Conservation (phyloP, 257 asterid species). For the Gentiana macrophylla region DNA sequence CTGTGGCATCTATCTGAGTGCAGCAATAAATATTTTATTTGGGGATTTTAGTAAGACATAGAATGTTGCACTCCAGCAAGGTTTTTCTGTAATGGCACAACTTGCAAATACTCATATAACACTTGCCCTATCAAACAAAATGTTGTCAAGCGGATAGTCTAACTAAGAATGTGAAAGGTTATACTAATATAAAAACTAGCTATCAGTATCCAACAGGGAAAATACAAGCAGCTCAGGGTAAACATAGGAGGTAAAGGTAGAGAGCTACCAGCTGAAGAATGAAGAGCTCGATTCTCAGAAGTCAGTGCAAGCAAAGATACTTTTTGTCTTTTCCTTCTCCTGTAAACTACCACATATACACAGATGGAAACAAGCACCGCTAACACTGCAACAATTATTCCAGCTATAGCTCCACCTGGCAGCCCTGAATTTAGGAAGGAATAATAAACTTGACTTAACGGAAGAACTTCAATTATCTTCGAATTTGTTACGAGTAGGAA, state of each 20-base stretch:
- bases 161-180: too few relatives aligned
- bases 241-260: background rate
- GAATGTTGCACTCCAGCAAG: too few relatives aligned
- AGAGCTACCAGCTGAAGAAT: constrained; percentile 23
- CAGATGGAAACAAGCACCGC: constrained; percentile 43
- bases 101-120: too few relatives aligned
- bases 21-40: too few relatives aligned
- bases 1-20: too few relatives aligned
- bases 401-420: constrained; percentile 66
- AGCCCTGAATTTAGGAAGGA: constrained; percentile 44
- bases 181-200: background rate
- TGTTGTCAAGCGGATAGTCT: too few relatives aligned
- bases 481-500: constrained; percentile 11
- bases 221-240: too few relatives aligned
- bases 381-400: constrained; percentile 43
- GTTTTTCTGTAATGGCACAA: too few relatives aligned
- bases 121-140: too few relatives aligned
- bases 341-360: constrained; percentile 31
- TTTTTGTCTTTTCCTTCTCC: constrained; percentile 42
- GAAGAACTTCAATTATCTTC: background rate
- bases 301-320: constrained; percentile 26
- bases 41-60: too few relatives aligned
- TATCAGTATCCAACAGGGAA: background rate
- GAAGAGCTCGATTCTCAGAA: constrained; percentile 27
- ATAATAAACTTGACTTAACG: constrained; percentile 4